Conservation (phyloP, 805 yeast genomes). For the Isabelozyma gotoi region DNA sequence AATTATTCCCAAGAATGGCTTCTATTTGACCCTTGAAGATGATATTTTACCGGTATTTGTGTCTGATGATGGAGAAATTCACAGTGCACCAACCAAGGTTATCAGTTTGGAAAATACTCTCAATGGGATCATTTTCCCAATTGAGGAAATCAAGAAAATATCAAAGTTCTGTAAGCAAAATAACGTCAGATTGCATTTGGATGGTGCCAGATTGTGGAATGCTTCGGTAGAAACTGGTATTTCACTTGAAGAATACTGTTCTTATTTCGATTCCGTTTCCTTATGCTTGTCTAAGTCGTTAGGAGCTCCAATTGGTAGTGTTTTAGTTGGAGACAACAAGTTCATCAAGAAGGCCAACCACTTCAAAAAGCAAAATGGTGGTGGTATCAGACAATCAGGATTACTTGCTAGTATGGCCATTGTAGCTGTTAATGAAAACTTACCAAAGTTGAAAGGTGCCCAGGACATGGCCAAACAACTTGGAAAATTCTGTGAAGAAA, state of each 20-base stretch:
- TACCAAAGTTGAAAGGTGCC: constrained; percentile 27
- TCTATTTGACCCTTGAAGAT: constrained; percentile 36
- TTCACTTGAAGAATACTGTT: constrained; percentile 37
- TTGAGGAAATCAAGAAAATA: constrained; percentile 38
- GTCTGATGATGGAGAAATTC: constrained; percentile 46
- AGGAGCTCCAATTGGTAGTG: constrained; percentile 46
- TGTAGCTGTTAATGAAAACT: constrained; percentile 40
- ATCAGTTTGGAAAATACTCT: constrained; percentile 44
- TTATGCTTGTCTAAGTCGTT: constrained; percentile 42
- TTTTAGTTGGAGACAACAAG: constrained; percentile 31
- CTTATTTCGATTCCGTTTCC: constrained; percentile 41
- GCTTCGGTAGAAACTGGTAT: constrained; percentile 42
- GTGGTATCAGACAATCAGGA: constrained; percentile 45
- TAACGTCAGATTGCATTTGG: constrained; percentile 38
- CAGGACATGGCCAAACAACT: constrained; percentile 36
- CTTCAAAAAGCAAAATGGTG: constrained; percentile 44
- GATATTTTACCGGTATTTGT: constrained; percentile 35
- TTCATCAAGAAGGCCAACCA: constrained; percentile 43
- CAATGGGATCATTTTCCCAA: constrained; percentile 41
- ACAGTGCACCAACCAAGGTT: constrained; percentile 44
- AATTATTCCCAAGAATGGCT: constrained; percentile 32
- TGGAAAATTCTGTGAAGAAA: constrained; percentile 27
- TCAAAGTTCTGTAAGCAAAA: constrained; percentile 32
- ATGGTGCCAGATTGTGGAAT: constrained; percentile 47
- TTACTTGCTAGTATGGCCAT: constrained; percentile 41